Base-by-base conservation (phyloP, 73 alveolate genomes). In the Symbiodinium pilosum region DNA sequence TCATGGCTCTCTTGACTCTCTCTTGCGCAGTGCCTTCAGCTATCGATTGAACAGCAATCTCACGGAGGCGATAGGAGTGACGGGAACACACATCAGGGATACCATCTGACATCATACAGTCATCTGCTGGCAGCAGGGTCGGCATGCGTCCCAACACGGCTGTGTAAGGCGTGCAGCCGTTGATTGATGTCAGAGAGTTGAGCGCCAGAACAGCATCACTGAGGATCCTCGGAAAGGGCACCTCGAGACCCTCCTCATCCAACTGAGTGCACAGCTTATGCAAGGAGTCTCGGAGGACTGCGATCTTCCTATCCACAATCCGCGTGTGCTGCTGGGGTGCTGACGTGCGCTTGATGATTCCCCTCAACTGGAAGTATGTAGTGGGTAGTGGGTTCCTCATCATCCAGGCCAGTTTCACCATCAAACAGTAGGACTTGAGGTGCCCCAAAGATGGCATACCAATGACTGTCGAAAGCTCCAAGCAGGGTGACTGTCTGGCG, bases 391-490 rank as follows among this genome's bases (percentile, higher is more conserved):
- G 86, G 2, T 20, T 39, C 59, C n/a, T 52, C 86, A 32, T 59
- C 94, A 40, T 87, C 85, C 85, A 87, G 64, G 1, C 69, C 94
- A 1, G 40, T 3, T 51, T 87, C 94, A 0, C 94, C 93, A 32
- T 85, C 93, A 18, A 43, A 85, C 34, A 56, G 36, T 40, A 87
- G 94, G 51, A 59, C 43, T 34, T 87, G 52, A 84, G 56, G 52
- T 8, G 94, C 86, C 26, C 94, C 94, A 43, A 87, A 87, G 69
- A 87, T 24, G 41, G 94, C 41, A 28, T 54, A 3, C 94, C 94
- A 87, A 43, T 6, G 3, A 41, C 4, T 26, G 42, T 87, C 94
- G 11, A 87, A 18, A 1, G 42, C 84, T 0, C 36, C 4, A 28
- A 87, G 43, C 11, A 87, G 4, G 7, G 64, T 28, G 2, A 3